These are phyloP conservation scores for Cinchona pubescens DNA, from an alignment of 257 asterid genomes.

Conservation along the genomic window DNA sequence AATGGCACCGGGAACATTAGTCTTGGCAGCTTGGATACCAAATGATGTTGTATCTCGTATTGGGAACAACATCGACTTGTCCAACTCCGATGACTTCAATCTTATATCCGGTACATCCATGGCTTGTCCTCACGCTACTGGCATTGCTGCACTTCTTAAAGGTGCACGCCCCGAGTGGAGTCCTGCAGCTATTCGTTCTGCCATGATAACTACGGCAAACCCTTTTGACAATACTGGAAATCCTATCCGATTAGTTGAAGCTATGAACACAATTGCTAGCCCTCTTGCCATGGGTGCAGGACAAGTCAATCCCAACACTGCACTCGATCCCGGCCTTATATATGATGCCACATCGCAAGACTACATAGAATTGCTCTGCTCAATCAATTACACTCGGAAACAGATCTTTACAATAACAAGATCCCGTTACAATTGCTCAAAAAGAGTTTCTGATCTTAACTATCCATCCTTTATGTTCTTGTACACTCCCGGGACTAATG, in stretches of 20 bases:
- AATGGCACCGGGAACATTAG: slow-evolving; percentile 39
- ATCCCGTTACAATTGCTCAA: slow-evolving; percentile 27
- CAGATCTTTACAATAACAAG: slow-evolving; percentile 33
- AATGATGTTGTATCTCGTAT: neutral
- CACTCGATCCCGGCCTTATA: slow-evolving; percentile 46
- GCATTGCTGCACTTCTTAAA: slow-evolving; percentile 42
- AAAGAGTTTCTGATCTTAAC: slow-evolving; percentile 32
- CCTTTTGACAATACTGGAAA: slow-evolving; percentile 27
- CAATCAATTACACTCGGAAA: slow-evolving; percentile 34
- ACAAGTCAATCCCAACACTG: slow-evolving; percentile 40
- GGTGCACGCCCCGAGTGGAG: slow-evolving; percentile 44
- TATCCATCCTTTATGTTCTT: slow-evolving; percentile 42
- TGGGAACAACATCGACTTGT: neutral
- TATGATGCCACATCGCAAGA: slow-evolving; percentile 36
- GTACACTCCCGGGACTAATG: slow-evolving; percentile 12
- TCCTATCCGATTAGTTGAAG: slow-evolving; percentile 19
- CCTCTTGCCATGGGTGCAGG: slow-evolving; percentile 50
- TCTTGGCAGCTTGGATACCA: slow-evolving; percentile 41
- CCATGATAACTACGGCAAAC: slow-evolving; percentile 45
- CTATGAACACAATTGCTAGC: slow-evolving; percentile 23
- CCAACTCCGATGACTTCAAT: slow-evolving; percentile 20
- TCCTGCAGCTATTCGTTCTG: slow-evolving; percentile 44
- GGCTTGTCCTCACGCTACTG: slow-evolving; percentile 48
- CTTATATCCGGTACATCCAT: slow-evolving; percentile 38
- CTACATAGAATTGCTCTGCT: slow-evolving; percentile 36